Conservation (phyloP, 805 yeast species). For the Monosporozyma yasuniensis region DNA sequence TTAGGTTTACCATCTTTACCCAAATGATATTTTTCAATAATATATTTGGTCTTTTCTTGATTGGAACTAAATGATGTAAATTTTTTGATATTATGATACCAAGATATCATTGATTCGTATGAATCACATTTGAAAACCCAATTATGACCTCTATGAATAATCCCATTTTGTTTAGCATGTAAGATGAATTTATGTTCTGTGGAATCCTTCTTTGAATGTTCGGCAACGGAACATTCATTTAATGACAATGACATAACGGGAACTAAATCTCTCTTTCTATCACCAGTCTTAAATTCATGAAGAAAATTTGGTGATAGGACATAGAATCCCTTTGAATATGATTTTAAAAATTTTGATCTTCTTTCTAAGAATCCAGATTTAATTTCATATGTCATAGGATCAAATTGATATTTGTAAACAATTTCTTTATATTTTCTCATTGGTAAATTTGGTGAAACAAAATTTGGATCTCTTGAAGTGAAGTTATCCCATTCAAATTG, state of each 20-base stretch:
- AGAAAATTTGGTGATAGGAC: conserved; percentile 80
- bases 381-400: conserved; percentile 58
- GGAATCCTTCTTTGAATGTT: conserved; percentile 60
- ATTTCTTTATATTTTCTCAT: conserved; percentile 55
- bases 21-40: conserved; percentile 13
- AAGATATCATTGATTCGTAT: conserved; percentile 66
- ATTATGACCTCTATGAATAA: conserved; percentile 74
- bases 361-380: conserved; percentile 79
- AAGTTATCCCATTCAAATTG: conserved; percentile 85
- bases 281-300: conserved; percentile 82
- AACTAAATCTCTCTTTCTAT: conserved; percentile 67
- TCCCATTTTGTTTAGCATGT: conserved; percentile 64
- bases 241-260: conserved; percentile 80
- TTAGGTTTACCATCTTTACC: conserved; percentile 6
- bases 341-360: conserved; percentile 81
- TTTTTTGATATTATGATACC: conserved; percentile 73
- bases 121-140: conserved; percentile 93
- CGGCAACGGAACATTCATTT: conserved; percentile 72
- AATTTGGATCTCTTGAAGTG: conserved; percentile 60
- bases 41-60: conserved; percentile 44
- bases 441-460: conserved; percentile 54
- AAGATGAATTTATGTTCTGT: conserved; percentile 69
- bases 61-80: conserved; percentile 59
- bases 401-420: conserved; percentile 56
- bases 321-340: conserved; percentile 86